These are phyloP conservation scores for Copromyces sp. DNA, from an alignment of 495 filamentous ascomycete genomes.

Conservation along the genomic window DNA sequence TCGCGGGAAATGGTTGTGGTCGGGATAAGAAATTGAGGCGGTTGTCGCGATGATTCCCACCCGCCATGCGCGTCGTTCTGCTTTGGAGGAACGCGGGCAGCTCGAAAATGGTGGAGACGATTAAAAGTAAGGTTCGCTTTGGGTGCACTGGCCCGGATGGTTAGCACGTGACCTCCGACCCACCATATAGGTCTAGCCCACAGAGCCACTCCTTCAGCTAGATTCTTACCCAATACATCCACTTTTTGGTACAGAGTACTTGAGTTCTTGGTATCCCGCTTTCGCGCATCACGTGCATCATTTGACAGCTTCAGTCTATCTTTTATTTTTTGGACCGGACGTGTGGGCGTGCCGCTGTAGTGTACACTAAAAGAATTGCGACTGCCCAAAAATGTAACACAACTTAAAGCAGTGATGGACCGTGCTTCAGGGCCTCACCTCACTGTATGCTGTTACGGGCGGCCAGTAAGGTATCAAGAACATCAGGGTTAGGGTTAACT, in stretches of 20 bases:
- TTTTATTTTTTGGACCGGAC: too few relatives aligned
- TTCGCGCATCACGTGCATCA: too few relatives aligned
- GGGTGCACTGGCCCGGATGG: background rate
- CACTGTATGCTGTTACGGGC: background rate
- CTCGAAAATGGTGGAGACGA: background rate
- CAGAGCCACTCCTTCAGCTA: too few relatives aligned
- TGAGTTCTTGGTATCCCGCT: too few relatives aligned
- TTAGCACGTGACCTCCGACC: too few relatives aligned
- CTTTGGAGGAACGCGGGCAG: background rate
- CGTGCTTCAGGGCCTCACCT: background rate
- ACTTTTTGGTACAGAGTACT: too few relatives aligned
- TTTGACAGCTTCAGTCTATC: too few relatives aligned
- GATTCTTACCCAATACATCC: too few relatives aligned
- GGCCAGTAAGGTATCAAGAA: background rate
- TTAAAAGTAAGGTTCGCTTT: background rate
- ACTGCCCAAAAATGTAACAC: background rate
- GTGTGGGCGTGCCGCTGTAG: background rate
- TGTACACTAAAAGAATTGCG: background rate
- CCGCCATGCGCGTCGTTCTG: background rate
- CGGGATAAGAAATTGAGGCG: background rate
- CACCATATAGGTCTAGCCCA: too few relatives aligned
- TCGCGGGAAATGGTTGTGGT: background rate
- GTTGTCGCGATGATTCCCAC: background rate
- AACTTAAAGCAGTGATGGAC: background rate
- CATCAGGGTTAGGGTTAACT: background rate